These are phyloP conservation scores for Rhizoctonia solani DNA, from an alignment of 1,284 basidiomycete species.

Conservation along the genomic window DNA sequence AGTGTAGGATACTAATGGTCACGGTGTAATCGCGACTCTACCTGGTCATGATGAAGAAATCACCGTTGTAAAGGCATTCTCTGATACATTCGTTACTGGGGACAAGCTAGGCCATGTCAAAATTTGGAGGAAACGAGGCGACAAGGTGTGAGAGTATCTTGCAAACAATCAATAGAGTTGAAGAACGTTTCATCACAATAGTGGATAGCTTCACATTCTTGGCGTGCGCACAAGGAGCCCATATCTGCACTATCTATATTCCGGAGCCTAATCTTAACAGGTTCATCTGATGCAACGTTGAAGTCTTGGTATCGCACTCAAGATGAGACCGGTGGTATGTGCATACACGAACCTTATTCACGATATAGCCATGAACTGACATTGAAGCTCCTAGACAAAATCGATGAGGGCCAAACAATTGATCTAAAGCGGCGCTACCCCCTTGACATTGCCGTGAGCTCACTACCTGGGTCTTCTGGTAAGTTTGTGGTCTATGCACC, in stretches of 20 bases:
- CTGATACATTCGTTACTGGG: slow-evolving; percentile 59
- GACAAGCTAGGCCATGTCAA: slow-evolving; percentile 67
- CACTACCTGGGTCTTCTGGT: slow-evolving; percentile 73
- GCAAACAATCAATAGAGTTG: background rate
- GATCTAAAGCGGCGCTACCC: slow-evolving; percentile 73
- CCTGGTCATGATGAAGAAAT: slow-evolving; percentile 75
- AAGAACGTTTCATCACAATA: slow-evolving; percentile 45
- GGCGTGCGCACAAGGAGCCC: slow-evolving; percentile 66
- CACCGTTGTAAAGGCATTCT: slow-evolving; percentile 65
- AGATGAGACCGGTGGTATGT: slow-evolving; percentile 34
- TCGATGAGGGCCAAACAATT: slow-evolving; percentile 56
- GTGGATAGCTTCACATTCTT: slow-evolving; percentile 56
- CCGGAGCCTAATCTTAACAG: slow-evolving; percentile 63
- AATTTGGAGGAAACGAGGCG: slow-evolving; percentile 45
- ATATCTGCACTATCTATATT: slow-evolving; percentile 66
- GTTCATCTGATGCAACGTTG: slow-evolving; percentile 76
- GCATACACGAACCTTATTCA: too few relatives aligned
- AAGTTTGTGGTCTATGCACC: slow-evolving; percentile 34
- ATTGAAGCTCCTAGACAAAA: too few relatives aligned
- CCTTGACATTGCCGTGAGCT: slow-evolving; percentile 65
- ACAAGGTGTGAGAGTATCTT: slow-evolving; percentile 17
- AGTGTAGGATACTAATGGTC: slow-evolving; percentile 53
- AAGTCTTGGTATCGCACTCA: slow-evolving; percentile 66
- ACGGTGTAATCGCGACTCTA: slow-evolving; percentile 69
- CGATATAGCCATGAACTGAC: too few relatives aligned